Evolutionary conservation across 2,329 filamentous ascomycete genomes (phyloP).

Genomic region (Colletotrichum limetticola): DNA sequence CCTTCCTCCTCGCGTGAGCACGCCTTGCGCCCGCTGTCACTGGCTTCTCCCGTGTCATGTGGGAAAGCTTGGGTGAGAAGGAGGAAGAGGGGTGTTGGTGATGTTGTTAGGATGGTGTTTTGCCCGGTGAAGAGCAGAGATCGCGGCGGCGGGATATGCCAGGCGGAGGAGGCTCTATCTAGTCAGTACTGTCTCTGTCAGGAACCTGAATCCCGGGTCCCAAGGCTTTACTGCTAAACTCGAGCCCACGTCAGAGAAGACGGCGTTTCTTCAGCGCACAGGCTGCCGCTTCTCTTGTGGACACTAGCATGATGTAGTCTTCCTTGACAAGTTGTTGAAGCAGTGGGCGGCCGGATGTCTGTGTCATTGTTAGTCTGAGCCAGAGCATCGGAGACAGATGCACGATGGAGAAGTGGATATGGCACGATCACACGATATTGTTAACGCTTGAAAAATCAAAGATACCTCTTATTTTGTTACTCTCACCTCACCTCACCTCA

Average conservation of each 20-base stretch:
- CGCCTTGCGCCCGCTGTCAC: neutral
- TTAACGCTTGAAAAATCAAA: neutral
- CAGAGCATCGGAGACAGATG: neutral
- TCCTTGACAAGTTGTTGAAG: neutral
- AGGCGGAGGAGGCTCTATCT: neutral
- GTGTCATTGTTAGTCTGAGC: neutral
- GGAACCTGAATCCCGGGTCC: neutral
- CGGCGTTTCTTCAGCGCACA: neutral
- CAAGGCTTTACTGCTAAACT: neutral
- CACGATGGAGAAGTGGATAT: neutral
- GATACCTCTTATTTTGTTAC: neutral
- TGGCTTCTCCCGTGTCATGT: neutral
- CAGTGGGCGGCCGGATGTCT: neutral
- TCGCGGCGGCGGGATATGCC: neutral
- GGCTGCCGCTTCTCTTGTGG: neutral
- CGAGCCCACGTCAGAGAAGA: neutral
- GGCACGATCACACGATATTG: neutral
- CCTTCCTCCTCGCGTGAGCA: neutral
- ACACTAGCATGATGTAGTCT: neutral
- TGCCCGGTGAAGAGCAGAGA: neutral
- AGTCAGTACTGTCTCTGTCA: neutral
- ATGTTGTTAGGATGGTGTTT: neutral
- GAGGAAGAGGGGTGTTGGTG: neutral
- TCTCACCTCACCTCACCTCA: neutral
- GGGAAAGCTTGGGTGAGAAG: neutral